These are phyloP conservation scores for Neofusicoccum laricinum DNA, from an alignment of 2,329 filamentous ascomycete genomes.

Conservation along the genomic window DNA sequence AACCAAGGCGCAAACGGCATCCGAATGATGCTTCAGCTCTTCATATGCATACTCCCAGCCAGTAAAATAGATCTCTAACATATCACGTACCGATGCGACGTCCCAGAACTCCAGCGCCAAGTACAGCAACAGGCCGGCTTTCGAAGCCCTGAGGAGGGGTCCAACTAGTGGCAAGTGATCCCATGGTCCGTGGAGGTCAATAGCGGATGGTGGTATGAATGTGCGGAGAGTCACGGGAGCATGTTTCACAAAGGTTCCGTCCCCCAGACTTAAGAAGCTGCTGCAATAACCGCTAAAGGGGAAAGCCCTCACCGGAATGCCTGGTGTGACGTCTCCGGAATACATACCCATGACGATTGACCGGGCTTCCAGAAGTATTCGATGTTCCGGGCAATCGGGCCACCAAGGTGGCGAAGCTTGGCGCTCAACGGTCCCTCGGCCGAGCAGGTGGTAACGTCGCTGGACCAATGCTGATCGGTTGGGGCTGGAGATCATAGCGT, in stretches of 20 bases:
- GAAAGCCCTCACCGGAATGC: no score
- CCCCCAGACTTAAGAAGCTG: no score
- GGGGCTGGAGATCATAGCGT: no score
- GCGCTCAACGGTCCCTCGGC: neutral
- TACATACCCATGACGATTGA: neutral
- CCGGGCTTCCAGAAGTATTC: neutral
- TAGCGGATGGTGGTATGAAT: neutral
- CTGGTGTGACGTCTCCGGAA: neutral
- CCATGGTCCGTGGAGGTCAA: neutral
- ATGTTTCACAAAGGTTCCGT: no score
- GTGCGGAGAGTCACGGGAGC: no score
- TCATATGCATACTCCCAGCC: no score
- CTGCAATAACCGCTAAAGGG: neutral
- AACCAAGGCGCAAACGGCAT: no score
- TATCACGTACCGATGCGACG: slow-evolving; percentile 14
- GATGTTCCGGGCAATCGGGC: neutral
- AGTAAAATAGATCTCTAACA: no score
- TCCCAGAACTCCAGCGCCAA: slow-evolving; percentile 22
- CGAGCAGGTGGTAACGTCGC: neutral
- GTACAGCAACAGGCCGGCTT: slow-evolving; percentile 23
- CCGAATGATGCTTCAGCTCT: no score
- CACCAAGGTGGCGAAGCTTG: neutral
- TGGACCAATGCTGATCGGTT: no score
- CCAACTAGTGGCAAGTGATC: neutral
- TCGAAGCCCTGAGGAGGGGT: neutral